Evolutionary conservation across 345 rosid genomes (phyloP), one percentile per base, ranked within the genome.

Genomic region (Hypericum androsaemum): DNA sequence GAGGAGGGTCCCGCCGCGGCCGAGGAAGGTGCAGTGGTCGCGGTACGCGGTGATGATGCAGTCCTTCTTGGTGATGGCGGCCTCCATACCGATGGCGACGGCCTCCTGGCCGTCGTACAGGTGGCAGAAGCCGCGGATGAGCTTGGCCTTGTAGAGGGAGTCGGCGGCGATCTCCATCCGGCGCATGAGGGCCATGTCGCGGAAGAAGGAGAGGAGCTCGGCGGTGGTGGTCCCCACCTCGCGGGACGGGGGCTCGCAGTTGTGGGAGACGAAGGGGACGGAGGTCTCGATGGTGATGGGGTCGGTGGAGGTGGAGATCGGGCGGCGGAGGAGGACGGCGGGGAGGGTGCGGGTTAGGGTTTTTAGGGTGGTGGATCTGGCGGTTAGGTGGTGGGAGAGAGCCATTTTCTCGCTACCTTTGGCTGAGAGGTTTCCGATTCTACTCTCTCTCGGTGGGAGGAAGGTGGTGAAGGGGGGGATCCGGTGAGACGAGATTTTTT

Each of bases 21-120:
- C 88, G 1, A 88, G 42, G 71, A 76, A 92, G 28, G 70, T 71
- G 72, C 95, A 92, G 65, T 92, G 98, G 57, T 92, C 98, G 5
- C 98, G 83, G 47, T 92, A 92, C 5, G 96, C 83, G 2, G 98
- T 88, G 57, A 92, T 85, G 55, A 92, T 88, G 48, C 71, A 71
- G 63, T 92, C 98, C 43, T 77, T 83, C 57, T 78, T 92, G 1
- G 94, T 88, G 48, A 88, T 85, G 14, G 86, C 94, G 10, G 98
- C 95, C 64, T 85, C 96, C 98, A 92, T 92, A 7, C 95, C 96
- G 35, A 92, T 66, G 44, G 95, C 86, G 32, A 88, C 95, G 8
- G 95, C 98, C 56, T 92, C 98, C 57, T 92, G 96, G 0, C 98
- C 98, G 48, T 92, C 98, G 74, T 92, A 92, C n/a, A 92, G 81